Percentiles rank a stretch among this genome's conserved stretches.
Conservation (phyloP, 2,329 filamentous ascomycete genomes). For the Diplodia corticola region DNA sequence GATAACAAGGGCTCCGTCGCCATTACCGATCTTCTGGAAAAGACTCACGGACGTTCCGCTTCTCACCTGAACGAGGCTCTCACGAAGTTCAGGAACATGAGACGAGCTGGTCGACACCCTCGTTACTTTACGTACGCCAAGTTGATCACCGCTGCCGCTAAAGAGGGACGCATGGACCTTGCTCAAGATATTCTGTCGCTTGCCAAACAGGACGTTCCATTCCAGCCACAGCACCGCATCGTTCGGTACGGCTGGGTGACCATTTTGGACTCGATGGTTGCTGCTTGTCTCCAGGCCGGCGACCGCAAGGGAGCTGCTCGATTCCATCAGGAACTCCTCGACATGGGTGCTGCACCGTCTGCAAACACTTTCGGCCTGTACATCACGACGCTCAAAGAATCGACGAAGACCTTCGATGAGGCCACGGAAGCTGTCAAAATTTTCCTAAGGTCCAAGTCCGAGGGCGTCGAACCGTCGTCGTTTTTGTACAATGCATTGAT, state of each 20-base stretch:
- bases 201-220: slow-evolving; percentile 84
- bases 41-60: slow-evolving; percentile 69
- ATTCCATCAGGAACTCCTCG: slow-evolving; percentile 87
- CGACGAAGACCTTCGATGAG: slow-evolving; percentile 95
- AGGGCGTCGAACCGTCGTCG: slow-evolving; percentile 92
- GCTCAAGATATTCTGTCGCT: slow-evolving; percentile 86
- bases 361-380: slow-evolving; percentile 98
- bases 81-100: slow-evolving; percentile 85
- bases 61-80: slow-evolving; percentile 78
- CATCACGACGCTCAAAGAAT: slow-evolving; percentile 98
- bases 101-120: slow-evolving; percentile 84
- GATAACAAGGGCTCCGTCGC: slow-evolving; percentile 91
- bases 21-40: slow-evolving; percentile 88
- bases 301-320: slow-evolving; percentile 78
- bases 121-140: slow-evolving; percentile 97
- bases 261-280: slow-evolving; percentile 95
- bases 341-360: slow-evolving; percentile 87
- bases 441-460: slow-evolving; percentile 88
- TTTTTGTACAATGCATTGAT: slow-evolving; percentile 99
- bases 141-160: slow-evolving; percentile 85
- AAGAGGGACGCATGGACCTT: slow-evolving; percentile 76
- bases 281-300: slow-evolving; percentile 80
- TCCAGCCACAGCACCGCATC: slow-evolving; percentile 77
- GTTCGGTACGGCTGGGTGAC: slow-evolving; percentile 96
- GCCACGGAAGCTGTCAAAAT: slow-evolving; percentile 96